These are phyloP conservation scores for Lepidopterella palustris DNA, from an alignment of 495 filamentous ascomycete genomes.

Conservation along the genomic window DNA sequence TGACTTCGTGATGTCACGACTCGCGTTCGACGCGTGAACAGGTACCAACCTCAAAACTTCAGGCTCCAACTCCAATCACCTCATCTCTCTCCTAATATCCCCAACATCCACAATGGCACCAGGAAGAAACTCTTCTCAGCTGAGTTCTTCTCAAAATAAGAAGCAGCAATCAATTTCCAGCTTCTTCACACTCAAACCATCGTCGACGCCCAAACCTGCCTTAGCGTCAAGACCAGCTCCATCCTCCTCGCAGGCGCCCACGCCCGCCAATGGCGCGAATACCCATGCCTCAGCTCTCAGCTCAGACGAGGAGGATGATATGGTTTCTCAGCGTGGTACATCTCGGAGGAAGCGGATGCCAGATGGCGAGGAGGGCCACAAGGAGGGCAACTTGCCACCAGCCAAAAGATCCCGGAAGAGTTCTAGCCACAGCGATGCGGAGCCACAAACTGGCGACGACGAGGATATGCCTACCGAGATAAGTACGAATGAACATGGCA, in stretches of 20 bases:
- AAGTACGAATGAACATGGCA: background rate
- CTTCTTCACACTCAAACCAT: constrained; percentile 71
- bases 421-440: constrained; percentile 15
- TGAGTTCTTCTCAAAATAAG: constrained; percentile 40
- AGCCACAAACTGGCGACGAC: constrained; percentile 1
- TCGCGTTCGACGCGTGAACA: constrained; percentile 4
- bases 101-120: constrained; percentile 14
- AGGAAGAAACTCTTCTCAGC: constrained; percentile 15
- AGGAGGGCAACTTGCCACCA: constrained; percentile 33
- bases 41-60: background rate
- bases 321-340: background rate
- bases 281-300: background rate
- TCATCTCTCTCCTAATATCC: background rate
- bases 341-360: constrained; percentile 8
- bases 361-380: constrained; percentile 16
- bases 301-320: constrained; percentile 14
- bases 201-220: constrained; percentile 20
- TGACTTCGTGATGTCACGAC: constrained; percentile 18
- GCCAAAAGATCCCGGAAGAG: constrained; percentile 33
- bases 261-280: constrained; percentile 8
- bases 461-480: background rate
- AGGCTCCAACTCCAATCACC: background rate
- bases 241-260: constrained; percentile 14
- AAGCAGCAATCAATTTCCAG: constrained; percentile 79
- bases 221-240: constrained; percentile 12